Evolutionary conservation across 345 rosid genomes (phyloP).

Genomic region (Turnera subulata): DNA sequence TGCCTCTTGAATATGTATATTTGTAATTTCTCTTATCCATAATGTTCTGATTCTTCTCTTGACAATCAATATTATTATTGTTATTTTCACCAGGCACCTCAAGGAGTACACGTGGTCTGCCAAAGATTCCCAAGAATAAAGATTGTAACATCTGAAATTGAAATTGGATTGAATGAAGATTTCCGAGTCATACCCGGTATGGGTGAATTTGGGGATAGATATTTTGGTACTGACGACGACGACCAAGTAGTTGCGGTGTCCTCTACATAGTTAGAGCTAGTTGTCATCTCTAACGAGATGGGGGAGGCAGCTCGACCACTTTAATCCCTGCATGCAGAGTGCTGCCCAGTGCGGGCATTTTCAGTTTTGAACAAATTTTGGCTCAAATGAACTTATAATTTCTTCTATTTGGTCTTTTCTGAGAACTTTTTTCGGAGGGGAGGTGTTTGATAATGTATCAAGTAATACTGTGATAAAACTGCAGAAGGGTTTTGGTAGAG

Average conservation of each 20-base stretch:
- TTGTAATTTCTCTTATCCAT: neutral
- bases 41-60: neutral
- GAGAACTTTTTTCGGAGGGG: too few relatives aligned
- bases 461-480: too few relatives aligned
- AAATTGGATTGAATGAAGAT: constrained; percentile 80
- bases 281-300: constrained; percentile 14
- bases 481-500: too few relatives aligned
- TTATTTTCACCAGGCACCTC: constrained; percentile 72
- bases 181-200: constrained; percentile 94
- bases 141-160: constrained; percentile 98
- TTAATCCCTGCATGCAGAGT: neutral
- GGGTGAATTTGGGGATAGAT: constrained; percentile 98
- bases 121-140: constrained; percentile 80
- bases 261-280: constrained; percentile 23
- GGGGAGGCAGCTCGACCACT: constrained; percentile 4
- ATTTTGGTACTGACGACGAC: constrained; percentile 94
- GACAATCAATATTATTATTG: neutral
- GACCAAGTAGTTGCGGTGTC: constrained; percentile 13
- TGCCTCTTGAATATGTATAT: too few relatives aligned
- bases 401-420: neutral
- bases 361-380: constrained; percentile 41
- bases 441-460: too few relatives aligned
- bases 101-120: constrained; percentile 97
- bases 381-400: constrained; percentile 19
- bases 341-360: constrained; percentile 8